phyloP scores from a whole-genome alignment of 805 yeast species.

The Lachancea meyersii region DNA sequence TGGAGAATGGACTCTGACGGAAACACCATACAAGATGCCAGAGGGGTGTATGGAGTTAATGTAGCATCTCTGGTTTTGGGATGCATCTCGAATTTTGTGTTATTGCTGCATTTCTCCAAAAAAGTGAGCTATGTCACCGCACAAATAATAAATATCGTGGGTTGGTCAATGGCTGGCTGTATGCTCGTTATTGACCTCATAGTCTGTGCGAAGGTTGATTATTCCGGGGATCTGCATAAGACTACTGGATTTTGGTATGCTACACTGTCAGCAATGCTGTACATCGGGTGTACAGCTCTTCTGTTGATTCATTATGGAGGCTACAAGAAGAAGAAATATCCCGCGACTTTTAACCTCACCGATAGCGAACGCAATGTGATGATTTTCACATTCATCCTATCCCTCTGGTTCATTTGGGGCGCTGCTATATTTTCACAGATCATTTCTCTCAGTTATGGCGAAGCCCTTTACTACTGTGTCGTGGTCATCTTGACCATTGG shows the following conservation, averaged over 20 bases:
- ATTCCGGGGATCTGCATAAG: constrained; percentile 17
- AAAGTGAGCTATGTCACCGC: constrained; percentile 51
- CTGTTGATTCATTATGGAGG: constrained; percentile 59
- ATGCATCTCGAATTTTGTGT: constrained; percentile 56
- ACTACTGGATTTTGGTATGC: constrained; percentile 80
- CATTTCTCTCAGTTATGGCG: constrained; percentile 48
- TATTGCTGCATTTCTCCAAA: constrained; percentile 63
- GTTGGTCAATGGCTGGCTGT: constrained; percentile 58
- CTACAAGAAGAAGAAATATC: constrained; percentile 50
- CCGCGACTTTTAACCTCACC: constrained; percentile 62
- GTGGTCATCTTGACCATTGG: constrained; percentile 78
- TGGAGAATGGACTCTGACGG: constrained; percentile 47
- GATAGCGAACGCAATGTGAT: constrained; percentile 66
- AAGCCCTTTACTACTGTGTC: constrained; percentile 65
- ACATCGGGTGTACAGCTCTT: constrained; percentile 49
- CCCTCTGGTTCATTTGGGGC: constrained; percentile 69
- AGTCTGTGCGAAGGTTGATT: constrained; percentile 21
- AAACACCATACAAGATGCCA: constrained; percentile 30
- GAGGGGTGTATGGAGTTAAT: constrained; percentile 50
- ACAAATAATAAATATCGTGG: constrained; percentile 53
- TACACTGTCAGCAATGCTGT: constrained; percentile 54
- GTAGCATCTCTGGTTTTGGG: constrained; percentile 60
- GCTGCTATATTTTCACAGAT: constrained; percentile 49
- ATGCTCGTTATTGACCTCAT: constrained; percentile 42
- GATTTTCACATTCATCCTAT: constrained; percentile 58